Base-by-base conservation (phyloP, 2,329 filamentous ascomycete species). In the Paecilomyces niveus region DNA sequence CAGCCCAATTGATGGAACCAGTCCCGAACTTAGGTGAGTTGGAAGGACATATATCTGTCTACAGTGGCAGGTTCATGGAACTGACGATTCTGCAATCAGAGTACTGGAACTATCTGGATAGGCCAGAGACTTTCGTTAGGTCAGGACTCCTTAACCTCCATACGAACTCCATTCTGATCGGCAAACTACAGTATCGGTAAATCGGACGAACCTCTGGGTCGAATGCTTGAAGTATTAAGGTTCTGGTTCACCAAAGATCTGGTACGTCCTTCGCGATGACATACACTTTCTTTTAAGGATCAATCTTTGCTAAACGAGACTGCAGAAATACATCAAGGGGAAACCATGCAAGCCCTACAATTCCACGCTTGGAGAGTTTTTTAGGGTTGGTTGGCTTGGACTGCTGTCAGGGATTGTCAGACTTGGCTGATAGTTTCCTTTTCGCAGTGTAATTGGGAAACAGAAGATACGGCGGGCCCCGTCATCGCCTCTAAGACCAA, bases 211-310 rank as follows among this genome's bases (percentile, higher is more conserved):
- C 85, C 89, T 10, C 80, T 97, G 57, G 93, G 94, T 67, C 91
- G 94, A 66, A 97, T 97, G 90, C 84, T 99, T 55, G 92, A 93
- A 70, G 91, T 96, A 31, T 77, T 97, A 67, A 87, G 92, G 60
- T 99, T 97, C 77, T 99, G 94, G 94, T 96, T 97, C 69, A 97
- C 94, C 62, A 99, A 99, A 75, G 94, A 99, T 74, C 75, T 99
- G 75, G 83, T 85, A 78, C 64, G 72, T 64, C 51, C 58, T 58
- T 59, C 11, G 45, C 26, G 51, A 26, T 45, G 15, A 45, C 18
- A 13, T 55, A 26, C 21, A 54, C 45, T 49, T 54, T 11, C 15
- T 54, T 26, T 33, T 50, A 22, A 32, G 33, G 58, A 59, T 33
- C 56, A 29, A 21, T 18, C 15, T 53, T 59, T 1, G 60, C 66